Percentiles rank a stretch among this genome's conserved stretches.
These are phyloP conservation scores for Penicillium concentricum DNA, from an alignment of 2,329 filamentous ascomycete species.

Conservation along the genomic window DNA sequence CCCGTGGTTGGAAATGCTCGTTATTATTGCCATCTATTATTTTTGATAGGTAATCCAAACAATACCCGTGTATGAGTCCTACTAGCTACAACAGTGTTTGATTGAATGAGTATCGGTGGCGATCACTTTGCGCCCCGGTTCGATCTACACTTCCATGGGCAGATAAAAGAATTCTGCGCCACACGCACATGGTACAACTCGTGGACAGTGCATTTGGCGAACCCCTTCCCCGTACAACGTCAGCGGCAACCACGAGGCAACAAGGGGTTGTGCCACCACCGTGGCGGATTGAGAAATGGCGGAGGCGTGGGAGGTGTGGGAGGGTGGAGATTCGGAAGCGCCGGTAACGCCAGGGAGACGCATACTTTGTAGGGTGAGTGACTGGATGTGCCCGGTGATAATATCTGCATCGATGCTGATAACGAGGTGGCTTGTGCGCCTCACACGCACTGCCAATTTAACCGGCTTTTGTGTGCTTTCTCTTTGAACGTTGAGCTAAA, in stretches of 20 bases:
- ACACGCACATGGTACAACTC: background rate
- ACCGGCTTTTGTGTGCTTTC: background rate
- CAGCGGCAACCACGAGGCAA: constrained; percentile 5
- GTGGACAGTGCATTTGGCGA: background rate
- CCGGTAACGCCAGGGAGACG: constrained; percentile 10
- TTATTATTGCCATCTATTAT: background rate
- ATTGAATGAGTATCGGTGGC: background rate
- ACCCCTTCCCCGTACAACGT: background rate
- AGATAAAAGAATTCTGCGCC: background rate
- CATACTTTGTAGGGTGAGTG: background rate
- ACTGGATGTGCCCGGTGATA: background rate
- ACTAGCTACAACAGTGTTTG: too few species aligned
- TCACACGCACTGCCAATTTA: background rate
- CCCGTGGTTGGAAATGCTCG: background rate
- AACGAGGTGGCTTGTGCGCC: background rate
- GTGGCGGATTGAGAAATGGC: constrained; percentile 2
- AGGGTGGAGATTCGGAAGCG: constrained; percentile 10
- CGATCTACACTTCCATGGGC: background rate
- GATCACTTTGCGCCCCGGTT: background rate
- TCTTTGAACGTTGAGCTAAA: background rate
- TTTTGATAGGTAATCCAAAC: background rate
- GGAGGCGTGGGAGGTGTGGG: constrained; percentile 8
- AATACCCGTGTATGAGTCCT: background rate
- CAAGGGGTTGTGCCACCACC: background rate
- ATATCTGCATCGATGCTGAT: background rate